Conservation (phyloP, 306 rosid genomes). For the Pterocarpus macrocarpus region DNA sequence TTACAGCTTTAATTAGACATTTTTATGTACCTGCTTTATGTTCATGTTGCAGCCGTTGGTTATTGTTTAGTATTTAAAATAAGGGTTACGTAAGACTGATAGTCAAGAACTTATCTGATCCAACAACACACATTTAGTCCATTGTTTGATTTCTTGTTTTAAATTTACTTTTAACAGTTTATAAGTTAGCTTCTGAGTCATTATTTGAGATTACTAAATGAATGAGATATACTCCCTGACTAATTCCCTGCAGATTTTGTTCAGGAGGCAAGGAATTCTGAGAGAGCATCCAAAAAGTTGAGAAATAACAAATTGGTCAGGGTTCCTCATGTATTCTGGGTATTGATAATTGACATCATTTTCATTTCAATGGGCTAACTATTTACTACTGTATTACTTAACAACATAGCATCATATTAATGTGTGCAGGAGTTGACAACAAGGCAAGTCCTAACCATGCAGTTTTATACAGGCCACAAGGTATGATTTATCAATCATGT, state of each 20-base stretch:
- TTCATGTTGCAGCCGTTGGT: slow-evolving; percentile 32
- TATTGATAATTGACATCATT: slow-evolving; percentile 51
- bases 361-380: slow-evolving; percentile 23
- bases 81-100: slow-evolving; percentile 5
- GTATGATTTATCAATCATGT: slow-evolving; percentile 53
- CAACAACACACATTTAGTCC: slow-evolving; percentile 1
- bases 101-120: slow-evolving; percentile 27
- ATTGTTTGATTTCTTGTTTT: background rate
- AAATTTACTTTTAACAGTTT: slow-evolving; percentile 3
- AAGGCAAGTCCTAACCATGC: slow-evolving; percentile 80
- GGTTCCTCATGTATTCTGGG: slow-evolving; percentile 91
- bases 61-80: slow-evolving; percentile 30
- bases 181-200: slow-evolving; percentile 29
- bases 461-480: slow-evolving; percentile 79
- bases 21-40: background rate
- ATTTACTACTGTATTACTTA: slow-evolving; percentile 23
- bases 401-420: slow-evolving; percentile 40
- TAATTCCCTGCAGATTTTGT: slow-evolving; percentile 70
- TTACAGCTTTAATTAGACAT: background rate
- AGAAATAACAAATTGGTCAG: slow-evolving; percentile 69
- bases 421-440: slow-evolving; percentile 79
- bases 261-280: slow-evolving; percentile 89
- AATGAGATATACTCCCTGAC: slow-evolving; percentile 33
- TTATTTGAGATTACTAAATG: slow-evolving; percentile 31
- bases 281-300: slow-evolving; percentile 77